Evolutionary conservation across 139 green algal species (phyloP), one percentile per base, ranked within the genome.

Genomic region (Choricystis sp.): DNA sequence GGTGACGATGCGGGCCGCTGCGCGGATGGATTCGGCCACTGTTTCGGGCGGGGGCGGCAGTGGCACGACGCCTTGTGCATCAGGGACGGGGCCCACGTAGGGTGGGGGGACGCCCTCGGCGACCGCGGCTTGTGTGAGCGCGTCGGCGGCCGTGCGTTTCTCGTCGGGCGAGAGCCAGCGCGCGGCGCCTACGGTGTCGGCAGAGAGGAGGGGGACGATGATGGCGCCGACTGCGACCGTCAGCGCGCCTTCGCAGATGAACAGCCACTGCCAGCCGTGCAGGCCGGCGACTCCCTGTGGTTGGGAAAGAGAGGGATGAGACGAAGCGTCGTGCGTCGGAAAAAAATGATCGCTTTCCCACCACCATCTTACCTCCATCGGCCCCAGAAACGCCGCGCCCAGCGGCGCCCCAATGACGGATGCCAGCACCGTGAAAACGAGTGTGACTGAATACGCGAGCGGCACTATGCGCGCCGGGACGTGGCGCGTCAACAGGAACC

Each of bases 191-290:
- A 26, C 25, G 5, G 2, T 22, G 26, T 31, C 25, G 21, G n/a
- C n/a, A n/a, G 59, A 25, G 25, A 63, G 25, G 29, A 24, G 28
- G 3, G 4, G 25, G 9, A 26, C 14, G 14, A 27, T 9, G 59
- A 31, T 20, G 59, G 56, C 49, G 29, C 60, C 60, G 21, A 29
- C 55, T 14, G 49, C 19, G 29, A 29, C 29, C 1, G 60, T 64
- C 19, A 55, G 1, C 20, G 29, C 21, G 29, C 60, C 60, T 22
- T 64, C 60, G 22, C 25, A 3, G 60, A 64, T 64, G 29, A 64
- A 64, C 29, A 64, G 60, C 60, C 60, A 64, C 59, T 40, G 24
- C 59, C 59, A 63, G 25, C 59, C 59, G 26, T 19, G 14, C 59
- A 63, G 27, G 59, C 59, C 59, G 27, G 20, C 14, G 1, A 60